A percentile compares a stretch with the other conserved stretches of the same genome.
Evolutionary conservation across 305 asterid species (phyloP).

Genomic region (Euphrasia arctica): DNA sequence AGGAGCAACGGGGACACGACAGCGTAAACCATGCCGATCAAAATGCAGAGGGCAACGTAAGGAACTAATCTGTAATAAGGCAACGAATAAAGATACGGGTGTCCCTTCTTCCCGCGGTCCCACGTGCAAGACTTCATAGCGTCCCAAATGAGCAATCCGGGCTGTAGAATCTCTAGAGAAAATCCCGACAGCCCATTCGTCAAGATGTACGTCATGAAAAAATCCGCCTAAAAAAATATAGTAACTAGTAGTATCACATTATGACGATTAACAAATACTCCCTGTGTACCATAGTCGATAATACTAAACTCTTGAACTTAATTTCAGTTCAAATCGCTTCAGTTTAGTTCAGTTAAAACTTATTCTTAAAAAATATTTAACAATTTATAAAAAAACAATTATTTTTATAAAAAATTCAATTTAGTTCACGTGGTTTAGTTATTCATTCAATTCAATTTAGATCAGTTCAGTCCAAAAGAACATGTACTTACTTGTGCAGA

Average conservation of each 20-base stretch:
- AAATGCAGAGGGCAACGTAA: conserved; percentile 56
- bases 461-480: too few species aligned
- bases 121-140: conserved; percentile 54
- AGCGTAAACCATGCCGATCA: conserved; percentile 94
- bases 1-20: conserved; percentile 91
- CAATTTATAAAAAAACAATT: too few species aligned
- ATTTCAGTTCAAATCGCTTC: too few species aligned
- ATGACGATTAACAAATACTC: too few species aligned
- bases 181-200: conserved; percentile 88
- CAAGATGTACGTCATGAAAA: conserved; percentile 83
- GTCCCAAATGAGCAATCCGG: conserved; percentile 86
- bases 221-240: conserved; percentile 60
- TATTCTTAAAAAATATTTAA: too few species aligned
- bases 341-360: too few species aligned
- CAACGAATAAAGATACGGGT: conserved; percentile 66
- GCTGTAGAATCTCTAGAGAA: conserved; percentile 92
- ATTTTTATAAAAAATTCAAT: too few species aligned
- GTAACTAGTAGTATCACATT: too few species aligned
- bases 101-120: conserved; percentile 63
- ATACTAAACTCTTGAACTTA: too few species aligned
- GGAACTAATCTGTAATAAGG: conserved; percentile 86
- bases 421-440: too few species aligned
- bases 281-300: too few species aligned
- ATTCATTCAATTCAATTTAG: too few species aligned
- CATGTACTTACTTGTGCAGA: conserved; percentile 63